Evolutionary conservation across 306 rosid species (phyloP), one percentile per base, ranked within the genome.

Genomic region (Crataegus laevigata): DNA sequence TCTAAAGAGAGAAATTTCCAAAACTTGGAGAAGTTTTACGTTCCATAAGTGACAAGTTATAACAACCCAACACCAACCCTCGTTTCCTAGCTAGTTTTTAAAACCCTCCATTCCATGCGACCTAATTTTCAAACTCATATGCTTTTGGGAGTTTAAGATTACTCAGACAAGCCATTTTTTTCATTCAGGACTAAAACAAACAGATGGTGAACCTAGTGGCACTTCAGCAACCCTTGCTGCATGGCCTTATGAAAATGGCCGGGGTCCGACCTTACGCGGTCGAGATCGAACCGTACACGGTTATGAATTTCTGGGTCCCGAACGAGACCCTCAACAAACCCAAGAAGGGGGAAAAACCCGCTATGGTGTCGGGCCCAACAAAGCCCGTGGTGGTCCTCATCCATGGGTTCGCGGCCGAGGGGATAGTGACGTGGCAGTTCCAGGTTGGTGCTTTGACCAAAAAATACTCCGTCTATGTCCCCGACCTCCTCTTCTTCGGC

Each of bases 391-490:
- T 91, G 61, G 91, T 94, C 4, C 76, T 94, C 5, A 63, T 91
- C 1, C 98, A 91, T 65, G 98, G 98, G 5, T 94, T 94, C 66
- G 94, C 97, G 0, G 79, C 83, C 1, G 98, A 94, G 51, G 98
- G 98, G 2, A 86, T 94, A 1, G 93, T 94, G 76, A 93, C 85
- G 7, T 93, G 98, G 98, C 91, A 85, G 40, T 84, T 84, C 54
- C 98, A 93, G 73, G 78, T 93, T 0, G 85, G 73, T 3, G 70
- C 91, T 1, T 58, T 93, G 12, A 54, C 89, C 0, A 91, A 88
- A 75, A 71, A 75, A 0, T 89, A 91, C 82, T 83, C 89, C 0
- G 98, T 93, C 4, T 91, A 91, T 74, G 89, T 93, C 14, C 96
- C 98, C 0, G 98, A 93, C 83, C 86, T 93, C 13, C 85, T 91